Evolutionary conservation across 176 grass and related monocot species (phyloP), one percentile per base, ranked within the genome.

Genomic region (Oryza brachyantha): DNA sequence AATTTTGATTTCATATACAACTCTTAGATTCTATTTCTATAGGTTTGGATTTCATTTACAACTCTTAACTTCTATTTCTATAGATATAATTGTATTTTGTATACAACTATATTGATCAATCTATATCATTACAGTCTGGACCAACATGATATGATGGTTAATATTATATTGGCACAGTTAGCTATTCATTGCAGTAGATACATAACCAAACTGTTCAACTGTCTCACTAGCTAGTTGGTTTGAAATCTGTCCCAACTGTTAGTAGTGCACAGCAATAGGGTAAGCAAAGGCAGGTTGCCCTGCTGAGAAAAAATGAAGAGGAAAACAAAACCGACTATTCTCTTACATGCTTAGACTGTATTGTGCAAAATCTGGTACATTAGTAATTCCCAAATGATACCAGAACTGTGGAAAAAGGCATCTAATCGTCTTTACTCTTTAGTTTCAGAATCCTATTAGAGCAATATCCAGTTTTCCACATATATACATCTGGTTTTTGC

Each of bases 391-490:
- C n/a, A 74, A 79, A 70, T 29, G 52, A 25, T 68, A 35, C 35
- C 28, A 24, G 9, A n/a, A 57, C 4, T 55, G 25, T 61, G n/a
- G 31, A 32, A 50, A 35, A 36, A 27, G 21, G 2, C 37, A 21
- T 54, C 27, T 68, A 11, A 8, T 48, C 24, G 24, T 78, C 67
- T 68, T 68, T 52, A 52, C 22, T 78, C 67, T 68, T 68, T 52
- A 52, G 63, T 11, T 61, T 65, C 2, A 46, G 50, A 73, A 67
- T 12, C 61, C 66, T 32, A 19, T 29, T 55, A 34, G 14, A 68
- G 5, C 32, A 28, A 45, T 4, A 32, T 32, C 31, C 4, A 2
- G 31, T 32, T 62, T 66, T 68, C 46, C 13, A 32, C 12, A 10
- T 8, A 13, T 12, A 22, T 29, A 72, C 34, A 24, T 59, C 42